phyloP scores from a whole-genome alignment of 2,329 filamentous ascomycete genomes.

The Apiospora hydei region DNA sequence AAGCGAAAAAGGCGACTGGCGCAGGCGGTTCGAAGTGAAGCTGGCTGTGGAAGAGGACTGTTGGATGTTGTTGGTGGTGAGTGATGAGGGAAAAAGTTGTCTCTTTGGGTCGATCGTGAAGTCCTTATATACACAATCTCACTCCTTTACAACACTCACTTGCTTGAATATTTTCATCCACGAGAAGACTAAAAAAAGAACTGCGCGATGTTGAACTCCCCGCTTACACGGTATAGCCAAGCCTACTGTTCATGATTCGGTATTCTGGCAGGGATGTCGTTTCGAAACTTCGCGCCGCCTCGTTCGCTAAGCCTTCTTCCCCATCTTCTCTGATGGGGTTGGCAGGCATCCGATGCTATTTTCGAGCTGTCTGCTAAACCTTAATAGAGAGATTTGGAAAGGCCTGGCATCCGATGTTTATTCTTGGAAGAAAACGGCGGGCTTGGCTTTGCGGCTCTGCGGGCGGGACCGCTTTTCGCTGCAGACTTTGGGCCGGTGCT shows the following conservation, averaged over 20 bases:
- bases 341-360: constrained; percentile 2
- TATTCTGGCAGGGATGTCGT: neutral
- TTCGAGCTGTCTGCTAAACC: neutral
- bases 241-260: neutral
- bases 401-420: neutral
- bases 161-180: neutral
- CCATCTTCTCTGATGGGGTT: neutral
- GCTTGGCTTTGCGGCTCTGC: constrained; percentile 18
- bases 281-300: constrained; percentile 6
- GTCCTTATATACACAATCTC: constrained; percentile 1
- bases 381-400: neutral
- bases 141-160: neutral
- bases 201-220: neutral
- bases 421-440: neutral
- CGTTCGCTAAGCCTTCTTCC: constrained; percentile 5
- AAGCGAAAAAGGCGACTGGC: constrained; percentile 19
- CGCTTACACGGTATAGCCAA: neutral
- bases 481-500: neutral
- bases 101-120: neutral
- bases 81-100: constrained; percentile 20
- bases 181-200: neutral
- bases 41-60: constrained; percentile 4
- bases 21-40: constrained; percentile 4
- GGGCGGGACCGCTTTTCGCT: neutral
- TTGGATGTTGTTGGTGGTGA: constrained; percentile 18